Evolutionary conservation across 2,329 filamentous ascomycete species (phyloP).

Genomic region (Nectriaceae sp.): DNA sequence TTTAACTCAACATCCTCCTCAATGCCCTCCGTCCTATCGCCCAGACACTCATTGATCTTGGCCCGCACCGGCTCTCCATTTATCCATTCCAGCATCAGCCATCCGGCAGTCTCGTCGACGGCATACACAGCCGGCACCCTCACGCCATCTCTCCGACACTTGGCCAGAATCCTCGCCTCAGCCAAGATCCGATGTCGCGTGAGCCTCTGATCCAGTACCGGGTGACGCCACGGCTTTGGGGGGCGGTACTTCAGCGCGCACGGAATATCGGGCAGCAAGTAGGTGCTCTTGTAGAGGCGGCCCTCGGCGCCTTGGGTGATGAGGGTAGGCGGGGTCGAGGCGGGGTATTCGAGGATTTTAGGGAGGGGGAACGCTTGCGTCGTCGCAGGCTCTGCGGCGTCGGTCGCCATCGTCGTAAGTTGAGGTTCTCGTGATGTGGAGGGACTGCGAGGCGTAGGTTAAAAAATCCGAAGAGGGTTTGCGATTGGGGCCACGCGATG

Average conservation of each 20-base stretch:
- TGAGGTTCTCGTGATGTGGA: slow-evolving; percentile 15
- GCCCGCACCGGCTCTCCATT: slow-evolving; percentile 70
- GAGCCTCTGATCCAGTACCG: slow-evolving; percentile 81
- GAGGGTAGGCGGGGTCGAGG: slow-evolving; percentile 63
- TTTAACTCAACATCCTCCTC: slow-evolving; percentile 54
- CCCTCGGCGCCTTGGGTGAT: slow-evolving; percentile 95
- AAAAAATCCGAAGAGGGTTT: slow-evolving; percentile 1
- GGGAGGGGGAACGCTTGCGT: slow-evolving; percentile 55
- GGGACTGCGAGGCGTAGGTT: slow-evolving; percentile 24
- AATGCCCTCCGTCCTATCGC: slow-evolving; percentile 40
- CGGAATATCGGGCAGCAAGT: slow-evolving; percentile 66
- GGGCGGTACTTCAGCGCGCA: slow-evolving; percentile 91
- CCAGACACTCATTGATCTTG: slow-evolving; percentile 69
- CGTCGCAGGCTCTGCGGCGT: slow-evolving; percentile 20
- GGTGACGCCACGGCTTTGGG: slow-evolving; percentile 88
- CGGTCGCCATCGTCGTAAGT: slow-evolving; percentile 3
- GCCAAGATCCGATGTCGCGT: slow-evolving; percentile 85
- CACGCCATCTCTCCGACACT: slow-evolving; percentile 77
- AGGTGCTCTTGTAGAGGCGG: slow-evolving; percentile 85
- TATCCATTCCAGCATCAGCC: slow-evolving; percentile 86
- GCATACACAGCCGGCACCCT: slow-evolving; percentile 81
- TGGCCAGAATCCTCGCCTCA: slow-evolving; percentile 82
- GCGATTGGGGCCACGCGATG: not conserved
- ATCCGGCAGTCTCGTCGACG: slow-evolving; percentile 63
- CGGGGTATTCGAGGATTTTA: slow-evolving; percentile 63